These are phyloP conservation scores for Bimuria novae-zelandiae DNA, from an alignment of 2,329 filamentous ascomycete species.

Conservation along the genomic window DNA sequence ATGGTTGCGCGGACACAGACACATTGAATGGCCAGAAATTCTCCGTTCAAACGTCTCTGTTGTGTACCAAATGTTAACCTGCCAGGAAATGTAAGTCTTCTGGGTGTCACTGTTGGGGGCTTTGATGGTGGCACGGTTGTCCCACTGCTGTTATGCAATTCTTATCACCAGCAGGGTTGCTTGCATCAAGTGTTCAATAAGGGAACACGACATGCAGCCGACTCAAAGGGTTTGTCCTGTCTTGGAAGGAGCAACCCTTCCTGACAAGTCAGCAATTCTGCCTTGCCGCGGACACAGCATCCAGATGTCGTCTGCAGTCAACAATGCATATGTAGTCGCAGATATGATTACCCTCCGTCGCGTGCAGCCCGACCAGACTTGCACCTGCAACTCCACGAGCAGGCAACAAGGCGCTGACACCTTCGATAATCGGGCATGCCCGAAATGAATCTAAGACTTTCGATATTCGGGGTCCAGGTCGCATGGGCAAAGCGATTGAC, in stretches of 20 bases:
- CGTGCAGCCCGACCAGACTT: background rate
- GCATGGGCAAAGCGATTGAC: conserved; percentile 1
- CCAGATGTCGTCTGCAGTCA: background rate
- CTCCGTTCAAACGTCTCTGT: conserved; percentile 20
- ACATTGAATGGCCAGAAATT: conserved; percentile 31
- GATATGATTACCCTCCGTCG: background rate
- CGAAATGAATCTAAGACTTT: conserved; percentile 18
- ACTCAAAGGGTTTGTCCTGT: background rate
- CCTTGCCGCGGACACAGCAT: conserved; percentile 1
- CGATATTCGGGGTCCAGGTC: conserved; percentile 1
- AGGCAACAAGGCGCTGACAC: no score
- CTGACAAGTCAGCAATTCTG: background rate
- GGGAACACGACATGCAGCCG: conserved; percentile 9
- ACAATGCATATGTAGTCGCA: background rate
- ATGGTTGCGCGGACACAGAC: conserved; percentile 22
- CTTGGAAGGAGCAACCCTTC: background rate
- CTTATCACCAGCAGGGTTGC: background rate
- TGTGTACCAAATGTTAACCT: conserved; percentile 31
- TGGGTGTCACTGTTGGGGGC: conserved; percentile 39
- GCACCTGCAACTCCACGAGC: background rate
- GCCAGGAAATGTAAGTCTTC: conserved; percentile 25
- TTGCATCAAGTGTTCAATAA: background rate
- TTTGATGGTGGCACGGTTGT: conserved; percentile 29
- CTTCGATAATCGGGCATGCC: conserved; percentile 6
- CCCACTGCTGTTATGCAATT: conserved; percentile 13